These are phyloP conservation scores for Scedosporium boydii DNA, from an alignment of 2,329 filamentous ascomycete genomes.

Conservation along the genomic window DNA sequence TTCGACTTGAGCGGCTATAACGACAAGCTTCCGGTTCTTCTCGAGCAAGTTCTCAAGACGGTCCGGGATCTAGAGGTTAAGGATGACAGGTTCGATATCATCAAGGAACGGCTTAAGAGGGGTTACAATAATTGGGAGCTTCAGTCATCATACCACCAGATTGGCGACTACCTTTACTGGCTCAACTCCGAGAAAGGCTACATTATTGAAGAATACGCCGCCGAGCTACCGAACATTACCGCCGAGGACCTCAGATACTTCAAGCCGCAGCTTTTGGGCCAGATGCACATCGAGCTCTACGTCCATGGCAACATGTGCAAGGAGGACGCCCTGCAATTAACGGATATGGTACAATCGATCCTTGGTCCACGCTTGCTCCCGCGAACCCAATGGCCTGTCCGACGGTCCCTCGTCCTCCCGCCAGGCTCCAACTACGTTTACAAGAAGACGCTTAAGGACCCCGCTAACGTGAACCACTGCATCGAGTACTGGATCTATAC, in stretches of 20 bases:
- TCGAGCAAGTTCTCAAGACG: constrained; percentile 79
- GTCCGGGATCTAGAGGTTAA: constrained; percentile 78
- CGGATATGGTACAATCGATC: constrained; percentile 69
- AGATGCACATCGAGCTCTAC: constrained; percentile 80
- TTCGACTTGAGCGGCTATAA: constrained; percentile 85
- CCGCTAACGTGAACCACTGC: constrained; percentile 81
- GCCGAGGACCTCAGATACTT: constrained; percentile 67
- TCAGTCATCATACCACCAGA: constrained; percentile 80
- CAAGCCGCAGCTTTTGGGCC: constrained; percentile 68
- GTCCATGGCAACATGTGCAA: constrained; percentile 91
- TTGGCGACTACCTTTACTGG: constrained; percentile 74
- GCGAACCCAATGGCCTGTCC: constrained; percentile 68
- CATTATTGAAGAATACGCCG: constrained; percentile 69
- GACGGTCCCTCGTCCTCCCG: constrained; percentile 68
- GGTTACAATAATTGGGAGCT: constrained; percentile 80
- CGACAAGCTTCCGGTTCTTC: constrained; percentile 82
- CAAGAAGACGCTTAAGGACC: constrained; percentile 70
- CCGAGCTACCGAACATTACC: constrained; percentile 66
- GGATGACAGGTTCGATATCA: constrained; percentile 80
- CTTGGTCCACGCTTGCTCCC: constrained; percentile 68
- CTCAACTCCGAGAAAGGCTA: constrained; percentile 68
- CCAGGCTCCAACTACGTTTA: constrained; percentile 77
- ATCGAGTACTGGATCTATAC: constrained; percentile 70
- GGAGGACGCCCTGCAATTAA: constrained; percentile 80
- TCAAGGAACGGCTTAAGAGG: constrained; percentile 74